A percentile compares a stretch with the other conserved stretches of the same genome.
Evolutionary conservation across 352 stramenopile species (phyloP).

Genomic region (Phytophthora sp.): DNA sequence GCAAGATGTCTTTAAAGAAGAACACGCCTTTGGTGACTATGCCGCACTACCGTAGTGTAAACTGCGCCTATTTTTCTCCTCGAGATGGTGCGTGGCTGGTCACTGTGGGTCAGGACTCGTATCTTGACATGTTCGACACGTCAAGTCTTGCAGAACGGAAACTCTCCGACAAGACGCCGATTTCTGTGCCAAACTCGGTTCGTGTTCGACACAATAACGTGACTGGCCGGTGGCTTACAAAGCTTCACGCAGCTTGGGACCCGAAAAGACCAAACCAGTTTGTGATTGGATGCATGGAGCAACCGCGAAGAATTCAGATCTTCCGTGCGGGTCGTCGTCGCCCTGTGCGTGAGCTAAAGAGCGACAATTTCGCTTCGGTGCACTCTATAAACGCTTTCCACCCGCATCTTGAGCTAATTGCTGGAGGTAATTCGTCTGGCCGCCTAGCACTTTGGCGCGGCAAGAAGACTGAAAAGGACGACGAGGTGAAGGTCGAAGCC

Average conservation of each 20-base stretch:
- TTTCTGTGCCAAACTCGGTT: conserved; percentile 48
- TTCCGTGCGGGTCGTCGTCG: conserved; percentile 72
- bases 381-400: conserved; percentile 91
- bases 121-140: conserved; percentile 77
- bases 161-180: conserved; percentile 34
- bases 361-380: conserved; percentile 77
- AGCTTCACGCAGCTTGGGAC: conserved; percentile 84
- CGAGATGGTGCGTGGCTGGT: conserved; percentile 65
- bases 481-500: neutral
- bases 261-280: conserved; percentile 77
- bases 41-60: conserved; percentile 79
- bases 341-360: conserved; percentile 74
- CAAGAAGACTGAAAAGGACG: conserved; percentile 29
- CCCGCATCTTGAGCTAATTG: conserved; percentile 69
- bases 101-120: conserved; percentile 85
- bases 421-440: conserved; percentile 80
- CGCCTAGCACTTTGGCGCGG: conserved; percentile 67
- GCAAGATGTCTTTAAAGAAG: conserved; percentile 51
- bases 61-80: conserved; percentile 89
- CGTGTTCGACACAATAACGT: conserved; percentile 83
- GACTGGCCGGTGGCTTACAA: conserved; percentile 88
- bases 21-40: conserved; percentile 61
- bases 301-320: conserved; percentile 83
- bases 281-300: conserved; percentile 83
- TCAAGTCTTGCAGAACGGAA: conserved; percentile 40